Evolutionary conservation across 176 grass and related monocot species (phyloP).

Genomic region (Bonia amplexicaulis): DNA sequence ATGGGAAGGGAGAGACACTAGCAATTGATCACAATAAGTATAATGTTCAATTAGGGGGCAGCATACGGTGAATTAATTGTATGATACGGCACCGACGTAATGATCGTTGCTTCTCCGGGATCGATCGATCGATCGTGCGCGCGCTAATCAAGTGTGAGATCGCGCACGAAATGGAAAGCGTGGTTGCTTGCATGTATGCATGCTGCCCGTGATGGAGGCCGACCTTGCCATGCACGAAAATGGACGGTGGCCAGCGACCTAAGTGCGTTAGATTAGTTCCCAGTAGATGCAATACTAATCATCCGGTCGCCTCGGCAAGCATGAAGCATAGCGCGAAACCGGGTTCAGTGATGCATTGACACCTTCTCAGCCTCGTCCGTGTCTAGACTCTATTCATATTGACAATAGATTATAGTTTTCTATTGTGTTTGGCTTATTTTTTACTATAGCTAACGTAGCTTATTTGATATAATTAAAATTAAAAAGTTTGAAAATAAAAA

Average conservation of each 20-base stretch:
- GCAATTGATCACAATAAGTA: not conserved
- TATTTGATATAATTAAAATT: no score
- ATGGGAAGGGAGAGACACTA: not conserved
- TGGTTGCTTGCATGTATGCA: not conserved
- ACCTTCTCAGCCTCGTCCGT: not conserved
- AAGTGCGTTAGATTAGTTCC: conserved; percentile 5
- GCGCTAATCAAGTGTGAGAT: conserved; percentile 13
- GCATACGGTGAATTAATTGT: conserved; percentile 11
- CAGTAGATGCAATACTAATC: not conserved
- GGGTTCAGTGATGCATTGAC: not conserved
- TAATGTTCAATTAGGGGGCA: not conserved
- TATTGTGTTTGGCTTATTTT: no score
- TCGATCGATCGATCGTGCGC: not conserved
- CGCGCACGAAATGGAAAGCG: not conserved
- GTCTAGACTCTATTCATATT: no score
- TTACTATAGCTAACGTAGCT: fast-evolving
- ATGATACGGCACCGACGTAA: conserved; percentile 10
- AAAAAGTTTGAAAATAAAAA: no score
- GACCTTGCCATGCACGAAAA: not conserved
- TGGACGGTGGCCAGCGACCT: not conserved
- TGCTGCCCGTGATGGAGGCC: conserved; percentile 21
- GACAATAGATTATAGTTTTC: no score
- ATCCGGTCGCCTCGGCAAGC: conserved; percentile 20
- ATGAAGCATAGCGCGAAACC: not conserved
- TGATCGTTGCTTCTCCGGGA: conserved; percentile 11